A percentile compares a stretch with the other conserved stretches of the same genome.
Conservation (phyloP, 352 stramenopile genomes). For the Phytophthora cactorum region DNA sequence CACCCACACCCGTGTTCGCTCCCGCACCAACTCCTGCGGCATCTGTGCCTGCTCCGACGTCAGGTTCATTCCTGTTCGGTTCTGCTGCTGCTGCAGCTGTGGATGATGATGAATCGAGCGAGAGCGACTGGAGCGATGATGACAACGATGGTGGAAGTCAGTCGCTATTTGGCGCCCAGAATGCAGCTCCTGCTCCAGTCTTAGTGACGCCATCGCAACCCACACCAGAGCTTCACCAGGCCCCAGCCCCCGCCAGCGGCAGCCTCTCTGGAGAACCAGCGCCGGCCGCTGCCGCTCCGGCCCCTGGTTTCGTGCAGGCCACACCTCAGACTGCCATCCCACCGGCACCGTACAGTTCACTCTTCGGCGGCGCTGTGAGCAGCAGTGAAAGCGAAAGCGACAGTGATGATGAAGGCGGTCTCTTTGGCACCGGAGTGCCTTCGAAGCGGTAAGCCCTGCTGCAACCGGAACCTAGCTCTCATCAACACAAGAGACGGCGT, state of each 20-base stretch:
- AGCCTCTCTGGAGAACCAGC: slow-evolving; percentile 40
- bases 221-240: slow-evolving; percentile 30
- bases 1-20: slow-evolving; percentile 23
- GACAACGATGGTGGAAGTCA: slow-evolving; percentile 40
- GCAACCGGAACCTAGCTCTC: slow-evolving; percentile 15
- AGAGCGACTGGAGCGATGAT: slow-evolving; percentile 77
- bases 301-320: slow-evolving; percentile 35
- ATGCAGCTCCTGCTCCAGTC: slow-evolving; percentile 21
- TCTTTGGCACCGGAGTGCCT: slow-evolving; percentile 82
- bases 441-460: slow-evolving; percentile 59
- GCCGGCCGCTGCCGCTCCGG: slow-evolving; percentile 20
- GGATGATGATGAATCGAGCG: slow-evolving; percentile 61
- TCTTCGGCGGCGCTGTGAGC: slow-evolving; percentile 66
- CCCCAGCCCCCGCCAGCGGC: slow-evolving; percentile 17
- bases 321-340: slow-evolving; percentile 30
- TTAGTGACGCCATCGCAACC: slow-evolving; percentile 32
- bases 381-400: slow-evolving; percentile 71
- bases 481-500: slow-evolving; percentile 19
- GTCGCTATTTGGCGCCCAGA: slow-evolving; percentile 48
- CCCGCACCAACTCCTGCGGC: slow-evolving; percentile 8
- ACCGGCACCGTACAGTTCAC: slow-evolving; percentile 53
- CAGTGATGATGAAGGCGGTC: slow-evolving; percentile 76
- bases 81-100: slow-evolving; percentile 18
- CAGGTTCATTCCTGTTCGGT: slow-evolving; percentile 47
- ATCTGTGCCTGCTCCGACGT: slow-evolving; percentile 12